These are phyloP conservation scores for Rhinocladiella mackenziei DNA, from an alignment of 2,329 filamentous ascomycete genomes.

Conservation along the genomic window DNA sequence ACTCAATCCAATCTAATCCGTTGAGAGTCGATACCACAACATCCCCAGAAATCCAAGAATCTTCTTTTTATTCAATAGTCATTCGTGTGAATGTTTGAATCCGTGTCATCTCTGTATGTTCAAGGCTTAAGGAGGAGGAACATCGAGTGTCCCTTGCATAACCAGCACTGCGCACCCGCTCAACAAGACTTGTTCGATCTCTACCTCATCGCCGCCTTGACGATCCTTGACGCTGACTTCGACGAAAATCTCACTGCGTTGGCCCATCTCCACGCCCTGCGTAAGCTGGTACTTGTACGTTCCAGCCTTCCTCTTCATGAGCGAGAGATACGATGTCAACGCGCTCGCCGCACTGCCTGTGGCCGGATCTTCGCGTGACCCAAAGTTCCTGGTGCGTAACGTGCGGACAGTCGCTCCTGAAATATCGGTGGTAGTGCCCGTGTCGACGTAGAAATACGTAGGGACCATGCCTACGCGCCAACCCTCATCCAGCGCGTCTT, in stretches of 20 bases:
- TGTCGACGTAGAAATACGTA: slow-evolving; percentile 31
- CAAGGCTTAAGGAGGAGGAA: slow-evolving; percentile 23
- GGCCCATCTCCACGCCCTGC: slow-evolving; percentile 66
- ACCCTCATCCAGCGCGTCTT: slow-evolving; percentile 33
- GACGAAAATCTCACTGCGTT: slow-evolving; percentile 41
- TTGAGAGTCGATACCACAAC: no score
- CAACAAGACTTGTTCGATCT: slow-evolving; percentile 36
- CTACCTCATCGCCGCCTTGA: slow-evolving; percentile 16
- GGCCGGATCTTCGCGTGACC: slow-evolving; percentile 52
- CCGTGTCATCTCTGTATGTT: no score
- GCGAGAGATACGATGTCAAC: slow-evolving; percentile 52
- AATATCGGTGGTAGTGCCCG: slow-evolving; percentile 5
- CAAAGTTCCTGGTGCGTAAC: slow-evolving; percentile 22
- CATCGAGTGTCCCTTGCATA: slow-evolving; percentile 34
- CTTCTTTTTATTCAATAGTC: no score
- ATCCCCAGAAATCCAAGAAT: no score
- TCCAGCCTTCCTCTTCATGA: slow-evolving; percentile 37
- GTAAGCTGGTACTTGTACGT: slow-evolving; percentile 53
- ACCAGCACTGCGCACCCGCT: slow-evolving; percentile 37
- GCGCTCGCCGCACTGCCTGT: slow-evolving; percentile 61
- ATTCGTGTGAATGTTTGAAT: no score
- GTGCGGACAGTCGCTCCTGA: not conserved
- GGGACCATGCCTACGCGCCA: slow-evolving; percentile 33
- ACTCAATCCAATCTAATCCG: no score
- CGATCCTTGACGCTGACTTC: slow-evolving; percentile 24